Evolutionary conservation across 352 stramenopile genomes (phyloP), one percentile per base, ranked within the genome.

Genomic region (Pythium scleroteichum): DNA sequence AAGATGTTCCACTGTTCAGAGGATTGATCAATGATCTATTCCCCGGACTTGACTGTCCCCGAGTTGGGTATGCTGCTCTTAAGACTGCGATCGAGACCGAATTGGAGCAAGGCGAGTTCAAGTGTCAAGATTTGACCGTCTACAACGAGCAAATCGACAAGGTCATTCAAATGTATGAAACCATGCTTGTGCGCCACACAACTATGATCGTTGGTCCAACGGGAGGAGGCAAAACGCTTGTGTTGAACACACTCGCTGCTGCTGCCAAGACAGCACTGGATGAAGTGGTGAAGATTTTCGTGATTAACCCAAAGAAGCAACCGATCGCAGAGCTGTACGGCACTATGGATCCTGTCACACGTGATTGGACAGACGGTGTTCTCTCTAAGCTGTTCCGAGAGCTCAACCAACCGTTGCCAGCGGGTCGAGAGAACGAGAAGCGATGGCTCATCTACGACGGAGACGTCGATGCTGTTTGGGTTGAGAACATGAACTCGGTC

Each of bases 401-500:
- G 50, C 75, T 98, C 24, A 98, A 98, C 64, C 87, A 97, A 44
- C 92, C 94, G 22, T 78, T 98, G 2, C 82, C 91, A 0, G 46
- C 71, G 20, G 90, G 90, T 12, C 93, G 92, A 38, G 92, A 98
- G 55, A 97, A 96, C 39, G 94, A 98, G 53, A 94, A 98, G 59
- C 82, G 92, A 13, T 98, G 94, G 94, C 82, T 99, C 29, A 90
- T 99, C 35, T 98, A 96, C 70, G 95, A 99, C 59, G 95, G 95
- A 22, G 95, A 98, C 53, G 94, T 99, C 0, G 96, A 99, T 67
- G 93, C 96, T 0, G 84, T 98, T 19, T 99, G 96, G 96, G 94
- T 99, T 47, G 96, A 99, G 74, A 98, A 98, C 62, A 98, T 99
- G 94, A 99, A 99, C 76, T 97, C 87, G 22, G 95, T 98, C 53